Conservation (phyloP, 352 stramenopile species). For the Pythium biforme region DNA sequence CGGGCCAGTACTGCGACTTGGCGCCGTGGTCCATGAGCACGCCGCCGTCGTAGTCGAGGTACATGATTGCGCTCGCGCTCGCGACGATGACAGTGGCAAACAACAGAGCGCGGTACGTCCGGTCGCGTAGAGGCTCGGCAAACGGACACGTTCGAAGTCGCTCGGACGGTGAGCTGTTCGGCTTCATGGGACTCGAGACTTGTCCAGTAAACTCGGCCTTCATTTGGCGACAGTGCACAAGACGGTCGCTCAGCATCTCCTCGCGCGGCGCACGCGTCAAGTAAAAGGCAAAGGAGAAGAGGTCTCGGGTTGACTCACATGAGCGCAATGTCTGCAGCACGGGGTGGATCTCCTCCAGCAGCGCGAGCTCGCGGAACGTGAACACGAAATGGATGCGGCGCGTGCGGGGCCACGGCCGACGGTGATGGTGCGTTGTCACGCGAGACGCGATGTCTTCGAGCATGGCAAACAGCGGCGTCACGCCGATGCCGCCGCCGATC, state of each 20-base stretch:
- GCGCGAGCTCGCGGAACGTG: slow-evolving; percentile 35
- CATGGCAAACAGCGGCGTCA: slow-evolving; percentile 39
- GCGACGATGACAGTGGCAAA: slow-evolving; percentile 24
- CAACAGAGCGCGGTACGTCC: slow-evolving; percentile 23
- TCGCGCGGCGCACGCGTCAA: slow-evolving; percentile 25
- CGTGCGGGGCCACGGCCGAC: slow-evolving; percentile 44
- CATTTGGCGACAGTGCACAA: not conserved
- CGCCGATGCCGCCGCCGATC: slow-evolving; percentile 39
- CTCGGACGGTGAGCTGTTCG: not conserved
- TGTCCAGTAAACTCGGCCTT: not conserved
- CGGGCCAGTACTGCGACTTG: slow-evolving; percentile 35
- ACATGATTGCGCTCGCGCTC: slow-evolving; percentile 7
- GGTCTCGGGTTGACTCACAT: slow-evolving; percentile 5
- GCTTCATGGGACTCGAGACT: not conserved
- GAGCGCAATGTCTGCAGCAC: slow-evolving; percentile 10
- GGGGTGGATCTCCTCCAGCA: slow-evolving; percentile 38
- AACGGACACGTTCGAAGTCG: slow-evolving; percentile 19
- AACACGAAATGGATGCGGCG: slow-evolving; percentile 18
- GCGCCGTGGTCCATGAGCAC: slow-evolving; percentile 24
- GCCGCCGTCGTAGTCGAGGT: slow-evolving; percentile 31
- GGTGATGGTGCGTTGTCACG: not conserved
- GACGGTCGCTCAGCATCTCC: slow-evolving; percentile 13
- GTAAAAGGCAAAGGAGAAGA: slow-evolving; percentile 31
- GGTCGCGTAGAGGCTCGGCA: slow-evolving; percentile 24
- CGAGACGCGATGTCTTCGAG: slow-evolving; percentile 35